Base-by-base conservation (phyloP, 139 green algal species). In the Chlorella sp. region DNA sequence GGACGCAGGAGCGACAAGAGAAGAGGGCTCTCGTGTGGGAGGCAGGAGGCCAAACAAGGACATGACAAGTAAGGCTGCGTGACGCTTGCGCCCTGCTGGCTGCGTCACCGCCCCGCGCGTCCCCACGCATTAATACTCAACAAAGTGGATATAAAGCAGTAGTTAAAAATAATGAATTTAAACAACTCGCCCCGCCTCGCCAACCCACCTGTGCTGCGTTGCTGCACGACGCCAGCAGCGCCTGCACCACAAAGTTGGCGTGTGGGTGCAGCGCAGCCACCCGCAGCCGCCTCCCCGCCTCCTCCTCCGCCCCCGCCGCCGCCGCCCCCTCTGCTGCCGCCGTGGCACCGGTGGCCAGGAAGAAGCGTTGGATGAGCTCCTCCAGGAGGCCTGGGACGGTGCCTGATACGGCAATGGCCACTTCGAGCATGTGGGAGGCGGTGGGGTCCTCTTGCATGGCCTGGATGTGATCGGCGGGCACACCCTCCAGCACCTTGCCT, bases 191-290 rank as follows among this genome's bases (percentile, higher is more conserved):
- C 24, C 5, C 60, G 24, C 20, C n/a, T 27, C 60, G 31, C 35
- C 5, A 66, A 60, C 62, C 59, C 31, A 31, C 73, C 62, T 76
- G 69, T 10, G 85, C 78, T 62, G 93, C 70, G 34, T 74, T 62
- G 35, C 76, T 82, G 23, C 90, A 76, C 61, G 82, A 71, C 27
- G 78, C 72, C 33, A 92, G 73, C 50, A 71, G 76, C 22, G 86
- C 80, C 77, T 94, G 89, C 33, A 94, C 75, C 24, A 85, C 84
- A 84, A 93, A 94, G 60, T 94, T 94, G 61, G 85, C 89, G 4
- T 26, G 63, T n/a, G 87, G 78, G 71, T 93, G 85, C 60, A 77
- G 69, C 23, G 86, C 77, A 60, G 87, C 81, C 2, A 69, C 63
- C 59, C 75, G 69, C 61, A 86, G 35, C 34, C 80, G 51, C 61